phyloP scores from a whole-genome alignment of 2,329 filamentous ascomycete species.

The Epichloe typhina region DNA sequence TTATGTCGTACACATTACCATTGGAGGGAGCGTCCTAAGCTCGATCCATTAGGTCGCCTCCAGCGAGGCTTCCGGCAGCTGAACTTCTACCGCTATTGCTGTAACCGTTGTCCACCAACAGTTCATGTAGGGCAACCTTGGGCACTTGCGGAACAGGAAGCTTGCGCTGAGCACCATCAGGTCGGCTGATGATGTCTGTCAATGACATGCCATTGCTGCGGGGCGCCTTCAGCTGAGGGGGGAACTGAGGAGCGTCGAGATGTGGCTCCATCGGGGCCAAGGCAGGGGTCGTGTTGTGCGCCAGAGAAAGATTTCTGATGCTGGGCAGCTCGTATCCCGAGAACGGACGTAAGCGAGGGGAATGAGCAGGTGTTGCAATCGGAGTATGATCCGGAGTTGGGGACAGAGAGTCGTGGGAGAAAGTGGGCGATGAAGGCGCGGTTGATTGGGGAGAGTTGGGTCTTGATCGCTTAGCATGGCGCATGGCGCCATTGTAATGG shows the following conservation, averaged over 20 bases:
- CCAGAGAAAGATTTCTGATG: slow-evolving; percentile 51
- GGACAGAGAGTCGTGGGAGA: slow-evolving; percentile 89
- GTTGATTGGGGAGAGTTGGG: slow-evolving; percentile 93
- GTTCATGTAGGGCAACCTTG: slow-evolving; percentile 76
- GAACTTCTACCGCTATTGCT: slow-evolving; percentile 67
- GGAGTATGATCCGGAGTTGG: slow-evolving; percentile 97
- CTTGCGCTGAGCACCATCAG: slow-evolving; percentile 80
- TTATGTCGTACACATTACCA: slow-evolving; percentile 23
- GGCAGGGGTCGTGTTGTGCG: slow-evolving; percentile 40
- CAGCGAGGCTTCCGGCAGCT: slow-evolving; percentile 62
- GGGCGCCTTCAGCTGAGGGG: slow-evolving; percentile 33
- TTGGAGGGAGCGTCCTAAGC: slow-evolving; percentile 20
- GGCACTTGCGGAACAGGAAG: slow-evolving; percentile 83
- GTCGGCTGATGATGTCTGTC: slow-evolving; percentile 81
- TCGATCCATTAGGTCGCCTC: slow-evolving; percentile 52
- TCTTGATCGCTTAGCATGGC: slow-evolving; percentile 74
- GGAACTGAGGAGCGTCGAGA: slow-evolving; percentile 30
- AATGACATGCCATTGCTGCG: slow-evolving; percentile 62
- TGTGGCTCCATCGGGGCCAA: slow-evolving; percentile 47
- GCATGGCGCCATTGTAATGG: slow-evolving; percentile 54
- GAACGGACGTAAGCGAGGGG: slow-evolving; percentile 75
- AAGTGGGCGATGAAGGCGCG: slow-evolving; percentile 88
- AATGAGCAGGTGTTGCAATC: slow-evolving; percentile 91
- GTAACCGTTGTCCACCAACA: slow-evolving; percentile 56
- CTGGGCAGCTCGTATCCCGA: slow-evolving; percentile 71